These are phyloP conservation scores for Ceratobasidium sp. DNA, from an alignment of 1,284 basidiomycete genomes.

Conservation along the genomic window DNA sequence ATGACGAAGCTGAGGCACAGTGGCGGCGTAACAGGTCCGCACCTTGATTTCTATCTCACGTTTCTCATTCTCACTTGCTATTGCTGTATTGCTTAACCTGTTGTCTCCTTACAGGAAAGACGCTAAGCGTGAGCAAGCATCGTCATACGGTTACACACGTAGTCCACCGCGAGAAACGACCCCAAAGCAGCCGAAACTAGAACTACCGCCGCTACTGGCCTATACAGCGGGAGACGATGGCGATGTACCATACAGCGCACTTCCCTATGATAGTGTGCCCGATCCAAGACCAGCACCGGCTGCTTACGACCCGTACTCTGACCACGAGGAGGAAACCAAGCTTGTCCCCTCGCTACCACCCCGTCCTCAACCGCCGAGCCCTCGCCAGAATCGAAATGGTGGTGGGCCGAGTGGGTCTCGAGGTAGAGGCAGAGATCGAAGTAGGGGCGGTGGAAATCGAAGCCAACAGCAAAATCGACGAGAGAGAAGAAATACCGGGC, in stretches of 20 bases:
- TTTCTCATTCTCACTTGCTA: not conserved
- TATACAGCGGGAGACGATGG: constrained; percentile 44
- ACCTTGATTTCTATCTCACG: not conserved
- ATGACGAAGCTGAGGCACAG: constrained; percentile 87
- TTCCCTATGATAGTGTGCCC: constrained; percentile 30
- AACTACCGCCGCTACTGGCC: constrained; percentile 9
- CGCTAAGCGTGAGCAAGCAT: constrained; percentile 27
- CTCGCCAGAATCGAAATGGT: constrained; percentile 12
- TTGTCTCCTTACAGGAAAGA: constrained; percentile 14
- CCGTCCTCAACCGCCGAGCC: constrained; percentile 23
- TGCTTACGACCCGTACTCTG: constrained; percentile 47
- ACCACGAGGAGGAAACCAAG: constrained; percentile 30
- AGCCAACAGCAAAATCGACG: not conserved
- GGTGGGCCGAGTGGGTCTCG: constrained; percentile 11
- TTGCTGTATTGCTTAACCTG: not conserved
- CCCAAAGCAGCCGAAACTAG: constrained; percentile 9
- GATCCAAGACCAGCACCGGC: constrained; percentile 44
- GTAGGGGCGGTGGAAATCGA: constrained; percentile 37
- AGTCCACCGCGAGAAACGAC: constrained; percentile 26
- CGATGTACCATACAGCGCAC: constrained; percentile 31
- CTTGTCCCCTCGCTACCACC: not conserved
- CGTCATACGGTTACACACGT: constrained; percentile 3
- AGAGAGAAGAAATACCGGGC: constrained; percentile 22
- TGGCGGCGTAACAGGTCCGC: constrained; percentile 46
- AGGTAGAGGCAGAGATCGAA: constrained; percentile 23